These are phyloP conservation scores for Emydomyces testavorans DNA, from an alignment of 2,329 filamentous ascomycete species.

Conservation along the genomic window DNA sequence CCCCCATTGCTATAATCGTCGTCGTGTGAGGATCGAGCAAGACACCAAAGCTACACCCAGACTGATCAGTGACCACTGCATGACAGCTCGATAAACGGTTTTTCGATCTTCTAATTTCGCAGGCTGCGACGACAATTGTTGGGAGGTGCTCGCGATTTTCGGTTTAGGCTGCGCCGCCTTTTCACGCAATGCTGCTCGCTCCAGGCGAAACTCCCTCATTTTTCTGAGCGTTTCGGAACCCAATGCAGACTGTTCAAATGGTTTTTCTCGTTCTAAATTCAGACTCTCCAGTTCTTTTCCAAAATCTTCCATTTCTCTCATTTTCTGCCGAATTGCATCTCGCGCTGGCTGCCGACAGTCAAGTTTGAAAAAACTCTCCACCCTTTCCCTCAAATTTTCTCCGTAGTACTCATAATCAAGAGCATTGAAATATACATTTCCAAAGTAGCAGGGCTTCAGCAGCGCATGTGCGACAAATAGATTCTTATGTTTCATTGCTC, in stretches of 20 bases:
- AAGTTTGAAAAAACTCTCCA: slow-evolving; percentile 6
- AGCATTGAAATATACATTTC: slow-evolving; percentile 12
- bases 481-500: neutral
- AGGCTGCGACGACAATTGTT: no score
- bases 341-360: neutral
- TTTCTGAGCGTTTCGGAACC: no score
- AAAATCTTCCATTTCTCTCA: slow-evolving; percentile 7
- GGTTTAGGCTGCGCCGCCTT: no score
- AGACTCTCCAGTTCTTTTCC: slow-evolving; percentile 7
- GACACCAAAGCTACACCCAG: no score
- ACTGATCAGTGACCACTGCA: no score
- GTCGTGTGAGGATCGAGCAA: no score
- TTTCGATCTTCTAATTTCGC: no score
- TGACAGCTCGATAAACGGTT: no score
- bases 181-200: no score
- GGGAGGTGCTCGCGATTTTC: no score
- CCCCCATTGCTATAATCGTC: no score
- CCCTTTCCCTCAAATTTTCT: slow-evolving; percentile 2
- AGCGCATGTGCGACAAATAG: slow-evolving; percentile 8
- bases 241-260: neutral
- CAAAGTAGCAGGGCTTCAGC: slow-evolving; percentile 9
- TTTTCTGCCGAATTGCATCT: neutral
- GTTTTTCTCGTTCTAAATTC: slow-evolving; percentile 4
- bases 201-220: no score
- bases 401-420: slow-evolving; percentile 7